Base-by-base conservation (phyloP, 129 eudicot species). In the Deinandra increscens region DNA sequence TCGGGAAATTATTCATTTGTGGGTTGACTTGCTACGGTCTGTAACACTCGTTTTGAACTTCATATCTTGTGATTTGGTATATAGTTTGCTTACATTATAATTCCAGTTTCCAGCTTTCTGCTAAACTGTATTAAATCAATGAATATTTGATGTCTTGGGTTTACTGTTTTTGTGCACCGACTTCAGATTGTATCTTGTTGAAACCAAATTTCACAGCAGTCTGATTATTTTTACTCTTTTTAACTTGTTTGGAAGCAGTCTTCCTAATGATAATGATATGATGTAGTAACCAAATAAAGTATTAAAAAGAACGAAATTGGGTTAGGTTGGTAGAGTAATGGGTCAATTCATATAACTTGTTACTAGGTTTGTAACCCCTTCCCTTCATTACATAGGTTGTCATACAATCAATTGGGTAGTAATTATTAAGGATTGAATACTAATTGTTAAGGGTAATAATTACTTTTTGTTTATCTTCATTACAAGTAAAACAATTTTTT, bases 31-130 rank as follows among this genome's bases (percentile, higher is more conserved):
- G 20, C 38, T 58, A 31, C 9, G 4, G 49, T 64, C 34, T 51
- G 78, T 58, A 31, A 49, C 61, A 61, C 75, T 60, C 29, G 36
- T 60, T 60, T 67, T 61, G 33, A 65, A 53, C 44, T 36, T 64
- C 50, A 56, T 60, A 66, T 75, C 69, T 64, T 73, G 39, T 63
- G 50, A 80, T 77, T 76, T 62, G 77, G 78, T 83, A 58, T 53
- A 68, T 76, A 80, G 61, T 33, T 59, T 43, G 51, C 79, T 55
- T 69, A 64, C 39, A 49, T 54, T 60, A 44, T 54, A 75, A 39
- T 64, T 41, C 69, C 18, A 10, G 1, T 75, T 67, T 45, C 9
- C 9, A 65, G 9, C 64, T 78, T 78, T 66, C 18, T 78, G 78
- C 74, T 73, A 39, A 50, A 75, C 46, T 60, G 71, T 64, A 34